Conservation (phyloP, 805 yeast genomes). For the Ogataea ganodermae region DNA sequence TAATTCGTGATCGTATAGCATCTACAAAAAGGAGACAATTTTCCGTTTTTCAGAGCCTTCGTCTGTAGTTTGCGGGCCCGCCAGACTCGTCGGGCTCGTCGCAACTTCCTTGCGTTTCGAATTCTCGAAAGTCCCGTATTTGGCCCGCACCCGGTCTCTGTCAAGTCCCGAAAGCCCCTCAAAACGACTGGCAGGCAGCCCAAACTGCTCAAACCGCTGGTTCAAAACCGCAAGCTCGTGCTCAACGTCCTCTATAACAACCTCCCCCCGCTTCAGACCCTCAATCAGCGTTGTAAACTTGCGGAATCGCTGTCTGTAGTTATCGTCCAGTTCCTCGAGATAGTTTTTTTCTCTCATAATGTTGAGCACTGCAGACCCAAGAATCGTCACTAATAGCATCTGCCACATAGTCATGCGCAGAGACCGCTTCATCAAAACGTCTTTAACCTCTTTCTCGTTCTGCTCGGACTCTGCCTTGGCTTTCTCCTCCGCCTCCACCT, state of each 20-base stretch:
- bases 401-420: constrained; percentile 36
- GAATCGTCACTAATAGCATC: constrained; percentile 31
- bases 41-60: background rate
- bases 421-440: constrained; percentile 30
- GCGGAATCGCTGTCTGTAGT: constrained; percentile 42
- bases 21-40: constrained; percentile 1
- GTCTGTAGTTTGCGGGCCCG: background rate
- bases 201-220: constrained; percentile 41
- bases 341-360: constrained; percentile 47
- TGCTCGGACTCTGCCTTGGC: constrained; percentile 15
- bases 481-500: constrained; percentile 11
- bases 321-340: constrained; percentile 43
- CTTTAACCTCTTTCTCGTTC: constrained; percentile 25
- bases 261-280: constrained; percentile 24
- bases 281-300: constrained; percentile 30
- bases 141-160: background rate
- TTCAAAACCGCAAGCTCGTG: constrained; percentile 44
- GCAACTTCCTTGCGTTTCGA: no score
- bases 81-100: no score
- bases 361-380: constrained; percentile 48
- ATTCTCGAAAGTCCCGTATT: background rate
- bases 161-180: constrained; percentile 16
- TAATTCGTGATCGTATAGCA: background rate
- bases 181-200: constrained; percentile 25
- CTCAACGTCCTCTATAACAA: constrained; percentile 40